phyloP scores from a whole-genome alignment of 2,329 filamentous ascomycete species.

The Dothistroma pini region DNA sequence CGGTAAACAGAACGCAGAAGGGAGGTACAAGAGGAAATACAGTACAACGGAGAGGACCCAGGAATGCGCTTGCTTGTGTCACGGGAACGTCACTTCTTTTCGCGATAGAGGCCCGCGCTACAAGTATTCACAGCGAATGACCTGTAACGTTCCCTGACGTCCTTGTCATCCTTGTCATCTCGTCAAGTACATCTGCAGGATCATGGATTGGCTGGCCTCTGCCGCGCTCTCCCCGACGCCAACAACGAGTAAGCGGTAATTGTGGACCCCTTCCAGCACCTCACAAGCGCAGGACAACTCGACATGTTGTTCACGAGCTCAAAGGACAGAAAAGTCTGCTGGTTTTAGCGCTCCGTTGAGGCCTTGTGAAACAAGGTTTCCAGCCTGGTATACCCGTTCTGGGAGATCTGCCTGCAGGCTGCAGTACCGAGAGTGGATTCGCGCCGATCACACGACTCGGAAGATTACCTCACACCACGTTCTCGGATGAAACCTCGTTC shows the following conservation, averaged over 20 bases:
- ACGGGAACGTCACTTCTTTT: neutral
- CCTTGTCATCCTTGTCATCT: neutral
- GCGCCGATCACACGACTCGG: neutral
- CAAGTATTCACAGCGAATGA: neutral
- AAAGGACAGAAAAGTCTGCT: neutral
- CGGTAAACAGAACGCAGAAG: neutral
- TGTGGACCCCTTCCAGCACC: neutral
- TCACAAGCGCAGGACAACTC: neutral
- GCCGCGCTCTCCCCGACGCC: neutral
- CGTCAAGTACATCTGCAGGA: neutral
- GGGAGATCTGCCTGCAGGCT: neutral
- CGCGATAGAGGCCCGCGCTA: neutral
- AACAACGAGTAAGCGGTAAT: no score
- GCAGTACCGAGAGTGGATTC: neutral
- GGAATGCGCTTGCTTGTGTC: slow-evolving; percentile 3
- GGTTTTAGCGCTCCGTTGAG: neutral
- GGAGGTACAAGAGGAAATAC: neutral
- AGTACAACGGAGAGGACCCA: neutral
- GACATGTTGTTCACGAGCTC: neutral
- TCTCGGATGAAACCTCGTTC: neutral
- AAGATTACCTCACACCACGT: neutral
- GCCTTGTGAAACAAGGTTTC: neutral
- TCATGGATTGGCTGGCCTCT: neutral
- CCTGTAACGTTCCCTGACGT: neutral
- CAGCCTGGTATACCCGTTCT: neutral